phyloP scores from a whole-genome alignment of 208 protist species.

The Willaertia magna region DNA sequence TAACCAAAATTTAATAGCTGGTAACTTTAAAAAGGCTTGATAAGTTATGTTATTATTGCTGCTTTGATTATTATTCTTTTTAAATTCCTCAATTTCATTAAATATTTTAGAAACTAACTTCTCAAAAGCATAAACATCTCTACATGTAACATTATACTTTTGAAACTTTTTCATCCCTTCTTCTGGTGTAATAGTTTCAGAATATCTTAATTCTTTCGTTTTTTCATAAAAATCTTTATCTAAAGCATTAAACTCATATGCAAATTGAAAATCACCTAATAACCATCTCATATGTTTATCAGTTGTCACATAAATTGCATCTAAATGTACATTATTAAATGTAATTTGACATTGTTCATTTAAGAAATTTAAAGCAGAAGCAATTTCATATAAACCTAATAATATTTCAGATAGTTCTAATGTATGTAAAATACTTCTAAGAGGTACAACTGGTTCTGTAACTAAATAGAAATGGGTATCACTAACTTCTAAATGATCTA shows the following conservation, averaged over 20 bases:
- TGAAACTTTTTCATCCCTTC: not conserved
- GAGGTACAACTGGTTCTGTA: not conserved
- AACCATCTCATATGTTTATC: not conserved
- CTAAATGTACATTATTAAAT: not conserved
- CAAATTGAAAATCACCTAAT: not conserved
- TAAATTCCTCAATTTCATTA: not conserved
- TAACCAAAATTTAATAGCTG: not conserved
- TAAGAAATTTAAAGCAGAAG: not conserved
- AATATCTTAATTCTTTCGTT: not conserved
- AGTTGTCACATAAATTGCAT: not conserved
- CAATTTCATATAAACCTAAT: not conserved
- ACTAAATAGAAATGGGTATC: not conserved
- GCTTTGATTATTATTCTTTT: not conserved
- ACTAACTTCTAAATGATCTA: not conserved
- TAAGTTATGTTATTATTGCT: not conserved
- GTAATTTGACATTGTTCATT: not conserved
- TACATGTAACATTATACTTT: not conserved
- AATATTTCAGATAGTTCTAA: constrained; percentile 6
- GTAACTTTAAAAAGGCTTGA: not conserved
- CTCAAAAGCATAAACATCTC: not conserved
- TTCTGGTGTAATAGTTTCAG: constrained; percentile 6
- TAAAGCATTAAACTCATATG: not conserved
- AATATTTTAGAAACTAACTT: not conserved
- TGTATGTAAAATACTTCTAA: not conserved
- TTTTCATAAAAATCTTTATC: not conserved